These are phyloP conservation scores for Tolypocladium capitatum DNA, from an alignment of 2,329 filamentous ascomycete genomes.

Conservation along the genomic window DNA sequence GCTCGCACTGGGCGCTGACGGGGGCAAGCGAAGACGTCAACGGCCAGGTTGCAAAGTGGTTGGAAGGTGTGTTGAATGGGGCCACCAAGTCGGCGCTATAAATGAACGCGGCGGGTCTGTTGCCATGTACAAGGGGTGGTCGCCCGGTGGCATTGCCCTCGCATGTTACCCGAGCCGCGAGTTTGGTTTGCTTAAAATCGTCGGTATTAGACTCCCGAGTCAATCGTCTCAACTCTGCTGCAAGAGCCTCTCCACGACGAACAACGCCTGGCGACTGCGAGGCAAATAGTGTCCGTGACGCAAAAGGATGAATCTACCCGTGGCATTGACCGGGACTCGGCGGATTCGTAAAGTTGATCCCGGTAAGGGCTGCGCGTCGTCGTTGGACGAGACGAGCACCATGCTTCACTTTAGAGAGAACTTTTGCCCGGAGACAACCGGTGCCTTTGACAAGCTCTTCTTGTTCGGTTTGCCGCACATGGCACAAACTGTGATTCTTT, in stretches of 20 bases:
- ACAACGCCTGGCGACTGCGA: no score
- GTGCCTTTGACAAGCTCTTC: constrained; percentile 33
- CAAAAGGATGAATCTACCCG: no score
- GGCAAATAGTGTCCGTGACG: no score
- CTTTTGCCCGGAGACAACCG: constrained; percentile 46
- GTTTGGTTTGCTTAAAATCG: background rate
- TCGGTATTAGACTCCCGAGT: background rate
- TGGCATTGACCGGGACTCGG: background rate
- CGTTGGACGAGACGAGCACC: background rate
- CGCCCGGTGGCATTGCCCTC: background rate
- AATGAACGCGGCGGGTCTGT: background rate
- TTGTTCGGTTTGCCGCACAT: constrained; percentile 50
- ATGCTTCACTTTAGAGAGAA: constrained; percentile 43
- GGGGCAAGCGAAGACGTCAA: constrained; percentile 63
- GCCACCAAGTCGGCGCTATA: constrained; percentile 16
- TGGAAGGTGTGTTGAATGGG: constrained; percentile 27
- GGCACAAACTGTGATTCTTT: constrained; percentile 34
- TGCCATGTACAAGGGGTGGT: background rate
- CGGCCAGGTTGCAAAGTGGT: constrained; percentile 50
- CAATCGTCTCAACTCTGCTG: background rate
- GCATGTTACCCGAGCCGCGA: no score
- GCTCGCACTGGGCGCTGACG: constrained; percentile 73
- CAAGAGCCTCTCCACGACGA: background rate
- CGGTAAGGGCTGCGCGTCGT: background rate
- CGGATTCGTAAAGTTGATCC: background rate